Percentiles rank a stretch among this genome's conserved stretches.
Evolutionary conservation across 2,329 filamentous ascomycete genomes (phyloP).

Genomic region (Penicillium sp.): DNA sequence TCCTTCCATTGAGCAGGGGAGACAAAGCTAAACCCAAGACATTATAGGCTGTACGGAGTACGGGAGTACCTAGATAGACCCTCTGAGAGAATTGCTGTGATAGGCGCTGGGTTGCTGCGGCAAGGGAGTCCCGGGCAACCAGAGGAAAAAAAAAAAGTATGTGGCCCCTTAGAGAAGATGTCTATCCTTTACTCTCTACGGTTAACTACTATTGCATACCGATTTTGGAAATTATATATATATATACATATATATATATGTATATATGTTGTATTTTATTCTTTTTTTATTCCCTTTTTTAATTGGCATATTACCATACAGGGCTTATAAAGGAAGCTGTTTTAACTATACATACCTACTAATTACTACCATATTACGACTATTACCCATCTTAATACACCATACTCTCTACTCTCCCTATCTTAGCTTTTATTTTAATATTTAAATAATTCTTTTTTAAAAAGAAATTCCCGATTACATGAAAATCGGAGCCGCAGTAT

Average conservation of each 20-base stretch:
- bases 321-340: neutral
- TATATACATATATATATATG: no score
- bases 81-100: constrained; percentile 23
- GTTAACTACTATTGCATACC: constrained; percentile 1
- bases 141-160: constrained; percentile 15
- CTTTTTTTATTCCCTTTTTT: neutral
- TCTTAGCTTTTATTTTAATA: neutral
- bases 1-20: constrained; percentile 1
- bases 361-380: neutral
- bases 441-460: no score
- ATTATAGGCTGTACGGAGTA: no score
- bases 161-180: constrained; percentile 8
- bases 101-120: constrained; percentile 37
- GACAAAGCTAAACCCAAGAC: constrained; percentile 1
- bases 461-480: constrained; percentile 1
- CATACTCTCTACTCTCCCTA: no score
- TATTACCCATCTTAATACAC: neutral
- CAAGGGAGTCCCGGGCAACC: constrained; percentile 42
- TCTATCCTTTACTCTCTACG: constrained; percentile 6
- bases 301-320: neutral
- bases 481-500: constrained; percentile 9
- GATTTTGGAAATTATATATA: neutral
- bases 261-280: no score
- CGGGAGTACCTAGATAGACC: no score
- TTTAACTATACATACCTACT: neutral